Evolutionary conservation across 768 basidiomycete species (phyloP).

Genomic region (Suillus americanus): DNA sequence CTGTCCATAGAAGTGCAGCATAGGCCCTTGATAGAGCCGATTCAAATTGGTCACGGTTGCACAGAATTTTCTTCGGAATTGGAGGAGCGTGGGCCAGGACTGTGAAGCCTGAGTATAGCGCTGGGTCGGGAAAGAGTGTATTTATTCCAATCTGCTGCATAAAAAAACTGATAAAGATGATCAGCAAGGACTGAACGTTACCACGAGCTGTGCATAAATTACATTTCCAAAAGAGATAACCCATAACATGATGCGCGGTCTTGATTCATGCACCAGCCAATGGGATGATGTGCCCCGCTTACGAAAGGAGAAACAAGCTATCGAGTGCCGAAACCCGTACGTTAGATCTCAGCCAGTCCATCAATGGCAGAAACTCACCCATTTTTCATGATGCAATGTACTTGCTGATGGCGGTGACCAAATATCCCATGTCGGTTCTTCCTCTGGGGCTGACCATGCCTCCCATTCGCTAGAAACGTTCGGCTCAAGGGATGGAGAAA

Average conservation of each 20-base stretch:
- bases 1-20: conserved; percentile 13
- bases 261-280: background rate
- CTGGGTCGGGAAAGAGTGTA: background rate
- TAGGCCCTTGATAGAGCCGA: conserved; percentile 1
- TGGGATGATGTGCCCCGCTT: background rate
- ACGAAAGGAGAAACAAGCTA: conserved; percentile 2
- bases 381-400: background rate
- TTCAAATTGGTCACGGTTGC: conserved; percentile 2
- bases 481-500: background rate
- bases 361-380: background rate
- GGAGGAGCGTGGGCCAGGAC: background rate
- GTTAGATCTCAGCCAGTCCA: background rate
- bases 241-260: background rate
- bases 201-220: too few relatives aligned
- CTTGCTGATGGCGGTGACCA: conserved; percentile 7
- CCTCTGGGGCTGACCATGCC: background rate
- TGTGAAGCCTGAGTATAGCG: fast-evolving
- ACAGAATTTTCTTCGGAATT: background rate
- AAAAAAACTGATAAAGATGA: background rate
- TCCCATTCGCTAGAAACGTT: background rate
- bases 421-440: conserved; percentile 8
- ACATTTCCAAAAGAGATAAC: background rate
- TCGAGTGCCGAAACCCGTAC: background rate
- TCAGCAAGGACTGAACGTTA: background rate
- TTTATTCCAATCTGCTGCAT: background rate